Conservation (phyloP, 306 rosid species). For the Prunus mira region DNA sequence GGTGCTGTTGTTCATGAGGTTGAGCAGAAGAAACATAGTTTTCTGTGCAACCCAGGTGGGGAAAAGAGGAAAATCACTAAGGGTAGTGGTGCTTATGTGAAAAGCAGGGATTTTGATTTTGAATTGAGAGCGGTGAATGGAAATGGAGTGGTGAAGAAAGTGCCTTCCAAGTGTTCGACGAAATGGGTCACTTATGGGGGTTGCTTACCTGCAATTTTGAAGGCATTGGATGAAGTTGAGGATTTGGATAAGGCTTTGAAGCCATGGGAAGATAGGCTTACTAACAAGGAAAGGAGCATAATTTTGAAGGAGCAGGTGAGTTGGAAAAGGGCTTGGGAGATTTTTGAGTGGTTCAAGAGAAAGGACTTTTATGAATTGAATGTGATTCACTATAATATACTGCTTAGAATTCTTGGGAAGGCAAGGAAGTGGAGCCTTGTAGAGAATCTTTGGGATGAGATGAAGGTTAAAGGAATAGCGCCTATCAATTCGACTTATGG, state of each 20-base stretch:
- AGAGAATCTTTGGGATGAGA: slow-evolving; percentile 65
- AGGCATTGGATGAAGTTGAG: slow-evolving; percentile 46
- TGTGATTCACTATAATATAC: slow-evolving; percentile 77
- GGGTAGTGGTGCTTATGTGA: slow-evolving; percentile 18
- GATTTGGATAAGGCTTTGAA: slow-evolving; percentile 63
- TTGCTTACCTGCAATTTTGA: slow-evolving; percentile 55
- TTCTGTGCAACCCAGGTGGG: slow-evolving; percentile 26
- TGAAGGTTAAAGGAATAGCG: slow-evolving; percentile 51
- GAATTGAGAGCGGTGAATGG: not conserved
- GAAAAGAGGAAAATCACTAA: not conserved
- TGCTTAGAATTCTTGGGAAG: slow-evolving; percentile 61
- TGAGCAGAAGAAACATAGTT: slow-evolving; percentile 26
- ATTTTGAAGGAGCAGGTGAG: slow-evolving; percentile 65
- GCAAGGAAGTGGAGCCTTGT: slow-evolving; percentile 52
- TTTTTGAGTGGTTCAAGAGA: slow-evolving; percentile 72
- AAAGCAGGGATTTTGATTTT: slow-evolving; percentile 3
- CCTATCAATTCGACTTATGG: slow-evolving; percentile 82
- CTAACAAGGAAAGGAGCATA: slow-evolving; percentile 62
- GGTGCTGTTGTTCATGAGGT: slow-evolving; percentile 21
- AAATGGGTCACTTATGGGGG: slow-evolving; percentile 59
- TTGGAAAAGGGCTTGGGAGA: slow-evolving; percentile 62
- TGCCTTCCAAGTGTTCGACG: slow-evolving; percentile 64
- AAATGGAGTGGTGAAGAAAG: slow-evolving; percentile 26
- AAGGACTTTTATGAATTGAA: slow-evolving; percentile 61
- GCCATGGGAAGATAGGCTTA: slow-evolving; percentile 54